Evolutionary conservation across 2,329 filamentous ascomycete genomes (phyloP).

Genomic region (Cyphellophora europaea): DNA sequence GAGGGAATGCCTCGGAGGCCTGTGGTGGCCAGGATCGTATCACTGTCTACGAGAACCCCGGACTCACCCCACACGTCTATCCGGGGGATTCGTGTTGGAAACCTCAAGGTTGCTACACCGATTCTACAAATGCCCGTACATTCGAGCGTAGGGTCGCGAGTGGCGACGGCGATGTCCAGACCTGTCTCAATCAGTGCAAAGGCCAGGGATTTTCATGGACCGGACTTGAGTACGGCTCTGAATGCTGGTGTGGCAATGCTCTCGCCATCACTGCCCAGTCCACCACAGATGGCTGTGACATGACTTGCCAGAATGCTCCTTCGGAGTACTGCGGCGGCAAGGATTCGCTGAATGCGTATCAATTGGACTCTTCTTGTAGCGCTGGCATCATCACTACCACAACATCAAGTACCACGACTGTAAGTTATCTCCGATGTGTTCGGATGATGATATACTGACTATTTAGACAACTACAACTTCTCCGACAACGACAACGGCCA

Average conservation of each 20-base stretch:
- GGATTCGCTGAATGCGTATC: conserved; percentile 18
- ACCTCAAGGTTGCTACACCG: conserved; percentile 23
- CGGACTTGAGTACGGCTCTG: conserved; percentile 23
- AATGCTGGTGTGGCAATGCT: conserved; percentile 24
- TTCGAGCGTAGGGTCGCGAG: conserved; percentile 8
- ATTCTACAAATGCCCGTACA: conserved; percentile 15
- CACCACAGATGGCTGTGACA: conserved; percentile 33
- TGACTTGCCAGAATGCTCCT: conserved; percentile 33
- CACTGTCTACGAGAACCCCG: conserved; percentile 5
- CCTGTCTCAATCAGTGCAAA: conserved; percentile 22
- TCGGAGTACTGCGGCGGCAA: conserved; percentile 25
- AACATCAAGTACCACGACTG: background rate
- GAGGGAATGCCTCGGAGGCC: conserved; percentile 27
- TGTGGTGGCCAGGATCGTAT: conserved; percentile 30
- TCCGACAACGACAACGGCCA: conserved; percentile 20
- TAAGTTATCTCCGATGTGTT: conserved; percentile 18
- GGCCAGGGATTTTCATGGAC: conserved; percentile 21
- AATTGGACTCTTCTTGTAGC: background rate
- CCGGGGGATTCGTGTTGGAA: conserved; percentile 14
- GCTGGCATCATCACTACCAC: conserved; percentile 11
- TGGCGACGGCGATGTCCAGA: conserved; percentile 15
- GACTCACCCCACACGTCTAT: background rate
- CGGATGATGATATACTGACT: conserved; percentile 24
- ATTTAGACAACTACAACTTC: conserved; percentile 23
- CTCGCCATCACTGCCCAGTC: conserved; percentile 18